A percentile compares a stretch with the other conserved stretches of the same genome.
phyloP scores from a whole-genome alignment of 768 basidiomycete species.

The Suillus occidentalis region DNA sequence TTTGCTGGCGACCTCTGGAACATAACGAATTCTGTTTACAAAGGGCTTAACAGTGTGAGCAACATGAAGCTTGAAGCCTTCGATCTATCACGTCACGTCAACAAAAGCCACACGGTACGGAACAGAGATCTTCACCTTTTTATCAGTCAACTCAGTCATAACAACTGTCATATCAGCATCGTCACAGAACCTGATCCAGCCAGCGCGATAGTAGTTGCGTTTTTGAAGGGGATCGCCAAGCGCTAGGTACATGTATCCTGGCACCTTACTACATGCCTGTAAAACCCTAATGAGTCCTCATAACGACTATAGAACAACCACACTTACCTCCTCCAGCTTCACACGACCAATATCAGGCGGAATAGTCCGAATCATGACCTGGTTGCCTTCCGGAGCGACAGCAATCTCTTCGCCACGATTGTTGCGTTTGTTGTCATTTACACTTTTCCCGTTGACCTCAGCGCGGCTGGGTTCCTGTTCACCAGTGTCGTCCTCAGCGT shows the following conservation, averaged over 20 bases:
- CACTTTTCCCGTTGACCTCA: conserved; percentile 59
- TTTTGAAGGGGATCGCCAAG: conserved; percentile 91
- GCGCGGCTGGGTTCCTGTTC: conserved; percentile 56
- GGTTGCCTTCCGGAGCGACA: conserved; percentile 75
- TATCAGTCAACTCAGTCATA: conserved; percentile 74
- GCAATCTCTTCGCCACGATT: conserved; percentile 72
- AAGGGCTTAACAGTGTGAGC: conserved; percentile 79
- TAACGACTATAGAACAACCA: conserved; percentile 4
- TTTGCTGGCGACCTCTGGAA: conserved; percentile 79
- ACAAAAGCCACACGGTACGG: conserved; percentile 4
- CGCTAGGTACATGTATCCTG: conserved; percentile 87
- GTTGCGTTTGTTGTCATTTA: conserved; percentile 43
- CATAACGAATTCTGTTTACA: conserved; percentile 72
- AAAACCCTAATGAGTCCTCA: conserved; percentile 9
- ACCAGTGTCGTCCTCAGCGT: conserved; percentile 67
- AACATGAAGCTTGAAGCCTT: conserved; percentile 92
- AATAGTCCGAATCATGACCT: conserved; percentile 94
- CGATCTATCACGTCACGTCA: conserved; percentile 58
- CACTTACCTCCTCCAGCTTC: conserved; percentile 83
- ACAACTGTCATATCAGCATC: conserved; percentile 80
- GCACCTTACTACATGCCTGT: conserved; percentile 73
- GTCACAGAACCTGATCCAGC: conserved; percentile 86
- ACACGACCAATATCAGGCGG: conserved; percentile 89
- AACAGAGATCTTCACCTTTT: conserved; percentile 59
- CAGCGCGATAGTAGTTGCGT: conserved; percentile 91